A percentile compares a stretch with the other conserved stretches of the same genome.
phyloP scores from a whole-genome alignment of 1,284 basidiomycete genomes.

The Ganoderma boninense region DNA sequence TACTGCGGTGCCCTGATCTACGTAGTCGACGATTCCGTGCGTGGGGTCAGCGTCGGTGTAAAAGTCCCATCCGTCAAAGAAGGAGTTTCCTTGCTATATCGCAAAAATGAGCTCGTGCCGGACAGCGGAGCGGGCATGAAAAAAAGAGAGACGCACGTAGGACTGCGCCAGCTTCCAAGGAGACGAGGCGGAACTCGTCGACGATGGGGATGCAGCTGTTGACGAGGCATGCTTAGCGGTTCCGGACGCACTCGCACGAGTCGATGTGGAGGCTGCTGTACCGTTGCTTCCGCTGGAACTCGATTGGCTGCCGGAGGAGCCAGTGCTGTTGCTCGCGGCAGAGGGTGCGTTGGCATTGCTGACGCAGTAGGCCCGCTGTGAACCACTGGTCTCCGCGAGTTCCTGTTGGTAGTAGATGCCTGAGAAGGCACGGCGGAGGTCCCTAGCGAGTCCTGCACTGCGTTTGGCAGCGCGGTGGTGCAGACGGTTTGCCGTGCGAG shows the following conservation, averaged over 20 bases:
- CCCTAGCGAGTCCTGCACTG: slow-evolving; percentile 68
- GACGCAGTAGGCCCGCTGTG: slow-evolving; percentile 42
- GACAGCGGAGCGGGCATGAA: neutral
- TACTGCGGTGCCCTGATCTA: slow-evolving; percentile 65
- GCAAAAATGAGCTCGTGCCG: slow-evolving; percentile 7
- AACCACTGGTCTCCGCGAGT: slow-evolving; percentile 21
- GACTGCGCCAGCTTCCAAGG: slow-evolving; percentile 41
- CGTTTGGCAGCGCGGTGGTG: slow-evolving; percentile 55
- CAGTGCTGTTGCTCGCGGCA: slow-evolving; percentile 19
- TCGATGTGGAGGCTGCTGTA: slow-evolving; percentile 26
- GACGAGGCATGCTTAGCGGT: slow-evolving; percentile 32
- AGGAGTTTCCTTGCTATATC: slow-evolving; percentile 64
- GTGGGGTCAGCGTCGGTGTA: slow-evolving; percentile 82
- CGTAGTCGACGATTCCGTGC: slow-evolving; percentile 71
- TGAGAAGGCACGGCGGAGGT: slow-evolving; percentile 70
- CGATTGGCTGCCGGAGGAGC: slow-evolving; percentile 10
- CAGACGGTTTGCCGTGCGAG: slow-evolving; percentile 40
- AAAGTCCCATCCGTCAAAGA: slow-evolving; percentile 88
- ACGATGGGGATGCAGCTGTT: slow-evolving; percentile 25
- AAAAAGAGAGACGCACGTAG: slow-evolving; percentile 36
- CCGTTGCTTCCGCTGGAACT: slow-evolving; percentile 28
- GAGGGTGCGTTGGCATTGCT: slow-evolving; percentile 26
- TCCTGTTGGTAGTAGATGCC: slow-evolving; percentile 45
- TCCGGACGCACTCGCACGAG: slow-evolving; percentile 29
- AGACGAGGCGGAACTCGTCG: slow-evolving; percentile 32